A percentile compares a stretch with the other conserved stretches of the same genome.
These are phyloP conservation scores for Puccinia coronata DNA, from an alignment of 1,284 basidiomycete genomes.

Conservation along the genomic window DNA sequence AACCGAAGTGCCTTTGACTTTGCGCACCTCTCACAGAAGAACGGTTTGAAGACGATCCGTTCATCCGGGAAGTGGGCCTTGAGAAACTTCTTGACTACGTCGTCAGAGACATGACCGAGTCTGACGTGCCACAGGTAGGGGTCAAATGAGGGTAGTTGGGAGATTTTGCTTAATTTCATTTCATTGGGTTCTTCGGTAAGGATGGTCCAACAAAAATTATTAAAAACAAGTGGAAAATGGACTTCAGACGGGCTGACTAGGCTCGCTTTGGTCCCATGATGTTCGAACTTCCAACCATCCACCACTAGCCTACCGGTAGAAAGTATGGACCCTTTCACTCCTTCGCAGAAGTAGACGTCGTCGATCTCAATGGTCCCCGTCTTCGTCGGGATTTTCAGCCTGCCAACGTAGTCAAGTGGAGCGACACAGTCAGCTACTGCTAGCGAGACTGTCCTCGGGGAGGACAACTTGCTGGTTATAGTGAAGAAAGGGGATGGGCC, in stretches of 20 bases:
- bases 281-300: background rate
- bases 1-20: background rate
- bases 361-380: background rate
- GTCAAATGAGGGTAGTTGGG: background rate
- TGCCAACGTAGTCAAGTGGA: background rate
- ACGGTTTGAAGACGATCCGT: background rate
- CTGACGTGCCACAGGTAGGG: constrained; percentile 5
- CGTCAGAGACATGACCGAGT: background rate
- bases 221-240: background rate
- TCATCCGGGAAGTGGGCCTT: background rate
- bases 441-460: background rate
- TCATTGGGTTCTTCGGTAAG: too few relatives aligned
- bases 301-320: background rate
- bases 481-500: background rate
- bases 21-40: constrained; percentile 15
- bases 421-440: background rate
- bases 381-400: constrained; percentile 4
- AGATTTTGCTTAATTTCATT: background rate
- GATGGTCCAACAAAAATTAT: background rate
- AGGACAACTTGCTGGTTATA: background rate
- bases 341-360: background rate
- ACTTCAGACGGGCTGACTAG: background rate
- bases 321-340: background rate
- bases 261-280: background rate
- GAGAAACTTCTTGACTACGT: constrained; percentile 1